A percentile compares a stretch with the other conserved stretches of the same genome.
phyloP scores from a whole-genome alignment of 2,329 filamentous ascomycete genomes.

The Diaporthe longicolla region DNA sequence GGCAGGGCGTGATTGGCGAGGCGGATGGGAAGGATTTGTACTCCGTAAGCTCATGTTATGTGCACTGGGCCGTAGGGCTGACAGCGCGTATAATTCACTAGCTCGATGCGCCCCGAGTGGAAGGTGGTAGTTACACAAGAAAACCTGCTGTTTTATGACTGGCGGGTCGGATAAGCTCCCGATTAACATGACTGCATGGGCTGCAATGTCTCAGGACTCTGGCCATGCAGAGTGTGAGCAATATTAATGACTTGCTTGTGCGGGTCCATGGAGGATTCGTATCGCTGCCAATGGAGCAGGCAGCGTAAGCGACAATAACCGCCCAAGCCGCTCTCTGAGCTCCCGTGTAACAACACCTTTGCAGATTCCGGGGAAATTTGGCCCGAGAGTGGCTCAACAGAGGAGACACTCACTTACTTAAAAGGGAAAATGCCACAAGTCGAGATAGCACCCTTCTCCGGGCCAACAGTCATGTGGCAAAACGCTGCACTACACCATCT shows the following conservation, averaged over 20 bases:
- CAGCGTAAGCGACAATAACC: conserved; percentile 16
- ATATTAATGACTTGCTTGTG: conserved; percentile 5
- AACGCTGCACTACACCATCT: not conserved
- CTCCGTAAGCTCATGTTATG: conserved; percentile 29
- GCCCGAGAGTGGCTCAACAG: not conserved
- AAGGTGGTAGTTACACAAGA: conserved; percentile 20
- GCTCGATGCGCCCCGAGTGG: conserved; percentile 1
- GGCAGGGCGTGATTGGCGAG: conserved; percentile 29
- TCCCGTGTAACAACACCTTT: not conserved
- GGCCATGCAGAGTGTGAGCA: not conserved
- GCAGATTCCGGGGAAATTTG: not conserved
- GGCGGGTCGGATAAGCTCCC: conserved; percentile 19
- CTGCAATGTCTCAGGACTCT: not conserved
- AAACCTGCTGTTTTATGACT: conserved; percentile 8
- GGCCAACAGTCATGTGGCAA: not conserved
- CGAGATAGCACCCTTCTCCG: not conserved
- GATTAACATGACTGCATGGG: conserved; percentile 4
- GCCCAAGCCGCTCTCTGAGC: conserved; percentile 6
- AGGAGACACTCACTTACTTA: conserved; percentile 13
- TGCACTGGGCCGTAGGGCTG: conserved; percentile 39
- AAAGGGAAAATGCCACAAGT: not conserved
- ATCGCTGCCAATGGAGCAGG: conserved; percentile 13
- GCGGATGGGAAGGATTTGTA: conserved; percentile 29
- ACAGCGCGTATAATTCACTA: conserved; percentile 30
- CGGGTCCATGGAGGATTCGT: conserved; percentile 7